A percentile compares a stretch with the other conserved stretches of the same genome.
phyloP scores from a whole-genome alignment of 169 alveolate genomes.

The Plasmodium vinckei region DNA sequence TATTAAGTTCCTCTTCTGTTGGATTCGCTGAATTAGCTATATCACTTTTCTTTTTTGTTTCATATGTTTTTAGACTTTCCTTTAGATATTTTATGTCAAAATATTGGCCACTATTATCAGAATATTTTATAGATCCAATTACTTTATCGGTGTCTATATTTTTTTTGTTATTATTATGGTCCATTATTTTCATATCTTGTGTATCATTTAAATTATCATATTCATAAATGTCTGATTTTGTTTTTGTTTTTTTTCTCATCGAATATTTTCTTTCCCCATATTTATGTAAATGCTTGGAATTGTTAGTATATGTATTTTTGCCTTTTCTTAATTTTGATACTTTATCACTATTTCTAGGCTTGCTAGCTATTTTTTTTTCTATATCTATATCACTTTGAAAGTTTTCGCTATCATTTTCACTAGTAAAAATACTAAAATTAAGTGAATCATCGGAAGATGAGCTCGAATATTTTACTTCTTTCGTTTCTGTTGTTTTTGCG shows the following conservation, averaged over 20 bases:
- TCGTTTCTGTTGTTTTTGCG: too few relatives aligned
- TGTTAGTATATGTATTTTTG: not conserved
- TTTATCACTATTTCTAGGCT: not conserved
- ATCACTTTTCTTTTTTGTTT: not conserved
- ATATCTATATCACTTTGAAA: not conserved
- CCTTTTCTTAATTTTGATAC: not conserved
- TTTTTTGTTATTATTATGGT: not conserved
- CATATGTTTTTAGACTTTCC: not conserved
- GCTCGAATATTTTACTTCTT: not conserved
- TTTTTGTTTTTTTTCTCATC: slow-evolving; percentile 20
- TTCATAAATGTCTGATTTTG: slow-evolving; percentile 6
- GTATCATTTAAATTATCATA: slow-evolving; percentile 4
- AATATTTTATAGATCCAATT: not conserved
- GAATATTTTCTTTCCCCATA: slow-evolving; percentile 24
- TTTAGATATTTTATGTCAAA: not conserved
- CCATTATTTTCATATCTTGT: not conserved
- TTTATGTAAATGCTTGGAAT: not conserved
- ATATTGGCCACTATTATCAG: not conserved
- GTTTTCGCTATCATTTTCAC: slow-evolving; percentile 17
- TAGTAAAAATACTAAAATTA: slow-evolving; percentile 28
- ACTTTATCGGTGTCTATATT: not conserved
- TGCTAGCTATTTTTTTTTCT: not conserved
- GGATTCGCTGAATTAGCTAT: not conserved
- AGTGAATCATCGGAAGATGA: slow-evolving; percentile 11
- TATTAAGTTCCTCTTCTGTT: slow-evolving; percentile 21